Base-by-base conservation (phyloP, 1,284 basidiomycete genomes). In the Ceratorhiza oryzae-sativae region DNA sequence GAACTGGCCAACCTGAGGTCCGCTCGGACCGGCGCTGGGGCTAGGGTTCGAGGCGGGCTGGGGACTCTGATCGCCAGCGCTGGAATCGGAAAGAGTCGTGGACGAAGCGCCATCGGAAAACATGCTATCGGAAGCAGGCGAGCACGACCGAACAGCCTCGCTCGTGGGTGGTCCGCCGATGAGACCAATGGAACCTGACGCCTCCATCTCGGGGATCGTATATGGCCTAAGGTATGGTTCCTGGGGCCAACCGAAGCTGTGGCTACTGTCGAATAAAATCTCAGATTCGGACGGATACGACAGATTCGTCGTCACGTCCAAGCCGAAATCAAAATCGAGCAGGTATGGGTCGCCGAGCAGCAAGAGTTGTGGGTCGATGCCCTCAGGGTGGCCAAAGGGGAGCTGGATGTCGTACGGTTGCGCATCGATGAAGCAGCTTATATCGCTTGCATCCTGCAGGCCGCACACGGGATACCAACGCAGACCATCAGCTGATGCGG, bases 51-150 rank as follows among this genome's bases (percentile, higher is more conserved):
- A 45, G n/a, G 20, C 10, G 13, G 36, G 39, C 20, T 25, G 30
- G 13, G 60, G 61, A 18, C 30, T 55, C 51, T 42, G 51, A 13
- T 1, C 23, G 51, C 42, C 48, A 13, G 53, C n/a, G 30, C 41
- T 58, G 15, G 10, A 59, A 23, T 25, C 36, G 36, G 56, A 59
- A 20, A 10, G 25, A 27, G 41, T 27, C 20, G 27, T 8, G 20
- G 60, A 62, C 6, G 27, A 48, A 39, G 63, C 18, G 23, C 51
- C 63, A 36, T 70, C 65, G 20, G 65, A 70, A 3, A 70, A 30
- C 53, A 27, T 58, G 65, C 65, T 41, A 20, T 68, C 63, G 3
- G 65, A 70, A 58, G 51, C 55, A 32, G 65, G 65, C 27, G 65
- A 70, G 18, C 65, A 56, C 10, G 65, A 70, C 9, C 65, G 65